phyloP scores from a whole-genome alignment of 106 monocot genomes.

The Gastrodia elata region DNA sequence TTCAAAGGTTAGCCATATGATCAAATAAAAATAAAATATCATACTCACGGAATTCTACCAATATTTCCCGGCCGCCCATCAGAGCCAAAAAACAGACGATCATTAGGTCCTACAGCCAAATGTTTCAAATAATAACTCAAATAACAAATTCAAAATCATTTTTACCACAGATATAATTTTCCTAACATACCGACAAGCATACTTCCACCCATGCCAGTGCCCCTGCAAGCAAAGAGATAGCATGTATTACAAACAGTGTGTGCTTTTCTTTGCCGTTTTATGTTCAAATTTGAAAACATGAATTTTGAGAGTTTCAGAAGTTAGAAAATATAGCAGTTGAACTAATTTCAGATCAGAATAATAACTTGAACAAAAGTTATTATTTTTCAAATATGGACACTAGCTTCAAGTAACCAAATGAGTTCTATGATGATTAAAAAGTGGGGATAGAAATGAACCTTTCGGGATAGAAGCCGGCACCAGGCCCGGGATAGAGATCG shows the following conservation, averaged over 20 bases:
- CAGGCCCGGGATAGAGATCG: constrained; percentile 63
- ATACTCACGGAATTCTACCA: constrained; percentile 54
- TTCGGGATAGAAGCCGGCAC: constrained; percentile 62
- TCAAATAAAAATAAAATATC: background rate
- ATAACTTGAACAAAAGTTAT: background rate
- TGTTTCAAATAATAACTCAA: background rate
- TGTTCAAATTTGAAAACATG: background rate
- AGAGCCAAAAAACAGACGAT: constrained; percentile 63
- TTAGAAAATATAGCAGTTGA: too few species aligned
- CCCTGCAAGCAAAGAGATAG: constrained; percentile 27
- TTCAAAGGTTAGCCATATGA: background rate
- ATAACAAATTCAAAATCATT: constrained; percentile 1
- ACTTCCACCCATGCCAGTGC: constrained; percentile 35
- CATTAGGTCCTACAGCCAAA: constrained; percentile 56
- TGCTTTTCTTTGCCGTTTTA: background rate
- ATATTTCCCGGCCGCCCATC: constrained; percentile 18
- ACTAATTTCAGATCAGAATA: background rate
- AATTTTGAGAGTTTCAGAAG: background rate
- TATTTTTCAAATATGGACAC: background rate
- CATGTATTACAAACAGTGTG: background rate
- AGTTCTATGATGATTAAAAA: background rate
- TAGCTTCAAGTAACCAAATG: background rate
- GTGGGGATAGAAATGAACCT: constrained; percentile 26
- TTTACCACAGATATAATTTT: background rate
- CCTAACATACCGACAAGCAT: constrained; percentile 73